These are phyloP conservation scores for Ophiostoma quercus DNA, from an alignment of 2,329 filamentous ascomycete genomes.

Conservation along the genomic window DNA sequence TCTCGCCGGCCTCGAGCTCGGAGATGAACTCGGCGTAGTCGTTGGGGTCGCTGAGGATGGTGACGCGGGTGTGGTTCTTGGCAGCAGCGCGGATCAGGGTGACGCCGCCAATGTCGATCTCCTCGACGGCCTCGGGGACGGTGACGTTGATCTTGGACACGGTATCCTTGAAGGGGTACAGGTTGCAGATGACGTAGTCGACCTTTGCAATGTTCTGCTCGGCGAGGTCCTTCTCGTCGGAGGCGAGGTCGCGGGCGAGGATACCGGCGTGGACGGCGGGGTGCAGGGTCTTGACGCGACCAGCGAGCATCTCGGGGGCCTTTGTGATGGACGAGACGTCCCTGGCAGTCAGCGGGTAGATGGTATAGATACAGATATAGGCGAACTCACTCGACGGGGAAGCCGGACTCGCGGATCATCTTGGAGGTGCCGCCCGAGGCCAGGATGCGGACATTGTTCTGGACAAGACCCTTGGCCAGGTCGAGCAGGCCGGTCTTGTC, in stretches of 20 bases:
- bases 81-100: constrained; percentile 93
- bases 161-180: constrained; percentile 99
- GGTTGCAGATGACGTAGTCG: constrained; percentile 94
- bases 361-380: neutral
- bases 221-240: constrained; percentile 93
- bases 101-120: constrained; percentile 97
- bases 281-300: constrained; percentile 77
- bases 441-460: constrained; percentile 85
- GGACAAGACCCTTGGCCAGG: constrained; percentile 80
- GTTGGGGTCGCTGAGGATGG: constrained; percentile 86
- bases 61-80: constrained; percentile 95
- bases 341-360: constrained; percentile 41
- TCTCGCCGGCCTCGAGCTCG: constrained; percentile 81
- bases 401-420: constrained; percentile 94
- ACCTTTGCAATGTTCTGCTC: constrained; percentile 94
- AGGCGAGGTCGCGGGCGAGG: constrained; percentile 86
- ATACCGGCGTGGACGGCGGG: constrained; percentile 88
- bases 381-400: constrained; percentile 76
- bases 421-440: constrained; percentile 93
- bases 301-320: constrained; percentile 93
- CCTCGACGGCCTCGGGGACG: constrained; percentile 92
- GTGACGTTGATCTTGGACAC: constrained; percentile 96
- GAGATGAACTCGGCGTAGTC: constrained; percentile 93
- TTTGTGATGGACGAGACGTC: constrained; percentile 97
- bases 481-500: constrained; percentile 96